Evolutionary conservation across 768 basidiomycete genomes (phyloP).

Genomic region (Fomitopsis serialis): DNA sequence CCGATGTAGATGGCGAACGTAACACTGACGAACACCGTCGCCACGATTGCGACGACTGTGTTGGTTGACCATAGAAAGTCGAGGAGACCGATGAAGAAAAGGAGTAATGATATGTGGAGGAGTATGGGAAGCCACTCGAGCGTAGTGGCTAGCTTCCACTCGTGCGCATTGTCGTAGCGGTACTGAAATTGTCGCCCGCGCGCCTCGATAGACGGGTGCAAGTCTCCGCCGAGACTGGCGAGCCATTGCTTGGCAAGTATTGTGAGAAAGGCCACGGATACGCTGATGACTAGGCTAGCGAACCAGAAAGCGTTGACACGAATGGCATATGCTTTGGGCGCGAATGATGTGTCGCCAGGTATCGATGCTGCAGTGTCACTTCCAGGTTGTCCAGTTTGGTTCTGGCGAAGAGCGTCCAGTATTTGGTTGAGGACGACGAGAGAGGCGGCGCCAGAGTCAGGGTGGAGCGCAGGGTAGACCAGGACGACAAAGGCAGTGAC

Average conservation of each 20-base stretch:
- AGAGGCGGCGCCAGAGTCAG: no score
- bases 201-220: conserved; percentile 23
- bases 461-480: conserved; percentile 3
- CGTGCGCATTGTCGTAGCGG: conserved; percentile 32
- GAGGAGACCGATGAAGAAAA: conserved; percentile 46
- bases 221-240: conserved; percentile 22
- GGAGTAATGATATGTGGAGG: conserved; percentile 43
- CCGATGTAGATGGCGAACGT: conserved; percentile 13
- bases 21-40: conserved; percentile 1
- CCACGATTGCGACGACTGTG: conserved; percentile 7
- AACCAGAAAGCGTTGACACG: conserved; percentile 41
- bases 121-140: conserved; percentile 42
- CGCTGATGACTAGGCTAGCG: conserved; percentile 28
- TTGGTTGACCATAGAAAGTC: conserved; percentile 33
- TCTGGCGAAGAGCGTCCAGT: background rate
- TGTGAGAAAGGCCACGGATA: conserved; percentile 37
- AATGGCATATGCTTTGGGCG: conserved; percentile 24
- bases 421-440: no score
- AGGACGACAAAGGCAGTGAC: conserved; percentile 23
- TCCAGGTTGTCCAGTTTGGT: background rate
- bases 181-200: conserved; percentile 38
- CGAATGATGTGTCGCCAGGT: background rate
- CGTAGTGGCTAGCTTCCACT: conserved; percentile 33
- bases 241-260: conserved; percentile 48
- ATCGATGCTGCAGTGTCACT: background rate